Evolutionary conservation across 2,329 filamentous ascomycete species (phyloP).

Genomic region (Xylariales sp.): DNA sequence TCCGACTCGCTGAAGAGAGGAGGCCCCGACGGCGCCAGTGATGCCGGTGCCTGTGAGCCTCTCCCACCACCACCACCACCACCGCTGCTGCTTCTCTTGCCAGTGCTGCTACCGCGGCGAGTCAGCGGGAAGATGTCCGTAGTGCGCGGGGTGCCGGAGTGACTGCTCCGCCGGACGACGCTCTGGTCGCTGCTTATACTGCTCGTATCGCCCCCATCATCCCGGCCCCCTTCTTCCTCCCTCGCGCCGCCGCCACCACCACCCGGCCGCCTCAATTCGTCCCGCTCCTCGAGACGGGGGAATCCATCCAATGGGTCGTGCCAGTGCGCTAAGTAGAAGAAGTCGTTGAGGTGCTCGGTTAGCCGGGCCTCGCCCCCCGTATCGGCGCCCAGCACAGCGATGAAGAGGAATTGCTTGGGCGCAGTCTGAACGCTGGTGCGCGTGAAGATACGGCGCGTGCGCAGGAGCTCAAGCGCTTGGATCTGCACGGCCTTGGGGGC

Average conservation of each 20-base stretch:
- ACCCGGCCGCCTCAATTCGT: no score
- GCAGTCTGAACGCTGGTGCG: slow-evolving; percentile 68
- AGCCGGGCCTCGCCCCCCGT: slow-evolving; percentile 44
- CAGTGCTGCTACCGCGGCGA: not conserved
- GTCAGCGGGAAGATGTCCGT: not conserved
- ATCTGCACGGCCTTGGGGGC: slow-evolving; percentile 77
- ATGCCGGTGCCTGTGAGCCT: no score
- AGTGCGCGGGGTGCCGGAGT: slow-evolving; percentile 2
- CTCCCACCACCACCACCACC: not conserved
- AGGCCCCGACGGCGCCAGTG: no score
- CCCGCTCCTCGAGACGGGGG: slow-evolving; percentile 66
- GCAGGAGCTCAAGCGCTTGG: slow-evolving; percentile 73
- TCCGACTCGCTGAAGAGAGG: slow-evolving; percentile 32
- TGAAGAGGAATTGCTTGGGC: slow-evolving; percentile 74
- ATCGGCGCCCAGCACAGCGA: slow-evolving; percentile 61
- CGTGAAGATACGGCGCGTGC: slow-evolving; percentile 73
- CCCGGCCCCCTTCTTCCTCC: slow-evolving; percentile 10
- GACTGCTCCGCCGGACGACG: slow-evolving; percentile 30
- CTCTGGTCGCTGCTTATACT: slow-evolving; percentile 28
- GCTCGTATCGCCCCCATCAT: slow-evolving; percentile 14
- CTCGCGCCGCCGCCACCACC: slow-evolving; percentile 22
- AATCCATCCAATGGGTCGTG: slow-evolving; percentile 71
- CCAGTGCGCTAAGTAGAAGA: slow-evolving; percentile 84
- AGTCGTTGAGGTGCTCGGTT: slow-evolving; percentile 66
- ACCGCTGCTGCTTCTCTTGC: not conserved